phyloP scores from a whole-genome alignment of 805 yeast species.

The Candida vartiovaarae region DNA sequence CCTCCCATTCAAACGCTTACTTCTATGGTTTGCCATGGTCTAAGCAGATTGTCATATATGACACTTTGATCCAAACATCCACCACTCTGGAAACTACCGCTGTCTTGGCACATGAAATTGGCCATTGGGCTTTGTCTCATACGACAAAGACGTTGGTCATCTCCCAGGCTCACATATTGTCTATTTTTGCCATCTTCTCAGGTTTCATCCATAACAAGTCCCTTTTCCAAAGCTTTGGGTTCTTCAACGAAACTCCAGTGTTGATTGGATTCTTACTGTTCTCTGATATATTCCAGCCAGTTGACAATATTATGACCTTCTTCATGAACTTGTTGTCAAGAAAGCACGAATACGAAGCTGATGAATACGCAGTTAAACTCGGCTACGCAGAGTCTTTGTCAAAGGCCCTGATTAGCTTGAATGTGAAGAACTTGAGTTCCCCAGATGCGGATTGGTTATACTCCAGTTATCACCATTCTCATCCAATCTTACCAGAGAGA shows the following conservation, averaged over 20 bases:
- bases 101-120: slow-evolving; percentile 96
- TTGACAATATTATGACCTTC: slow-evolving; percentile 64
- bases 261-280: slow-evolving; percentile 78
- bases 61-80: slow-evolving; percentile 79
- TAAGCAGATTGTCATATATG: slow-evolving; percentile 90
- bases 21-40: slow-evolving; percentile 96
- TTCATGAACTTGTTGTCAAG: slow-evolving; percentile 67
- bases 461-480: slow-evolving; percentile 83
- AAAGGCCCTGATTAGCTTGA: slow-evolving; percentile 65
- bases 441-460: slow-evolving; percentile 86
- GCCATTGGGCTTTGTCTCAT: slow-evolving; percentile 94
- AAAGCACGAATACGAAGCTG: slow-evolving; percentile 91
- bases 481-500: slow-evolving; percentile 90
- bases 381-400: slow-evolving; percentile 68
- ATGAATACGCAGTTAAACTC: slow-evolving; percentile 67
- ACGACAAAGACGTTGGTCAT: slow-evolving; percentile 67
- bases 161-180: slow-evolving; percentile 56
- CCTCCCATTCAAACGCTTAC: slow-evolving; percentile 95
- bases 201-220: slow-evolving; percentile 75
- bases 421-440: slow-evolving; percentile 76
- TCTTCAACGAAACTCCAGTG: slow-evolving; percentile 56
- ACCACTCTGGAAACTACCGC: slow-evolving; percentile 80
- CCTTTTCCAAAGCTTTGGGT: slow-evolving; percentile 74
- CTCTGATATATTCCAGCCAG: slow-evolving; percentile 69
- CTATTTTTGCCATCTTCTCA: slow-evolving; percentile 67